Evolutionary conservation across 257 asterid genomes (phyloP).

Genomic region (Solanum dulcamara): DNA sequence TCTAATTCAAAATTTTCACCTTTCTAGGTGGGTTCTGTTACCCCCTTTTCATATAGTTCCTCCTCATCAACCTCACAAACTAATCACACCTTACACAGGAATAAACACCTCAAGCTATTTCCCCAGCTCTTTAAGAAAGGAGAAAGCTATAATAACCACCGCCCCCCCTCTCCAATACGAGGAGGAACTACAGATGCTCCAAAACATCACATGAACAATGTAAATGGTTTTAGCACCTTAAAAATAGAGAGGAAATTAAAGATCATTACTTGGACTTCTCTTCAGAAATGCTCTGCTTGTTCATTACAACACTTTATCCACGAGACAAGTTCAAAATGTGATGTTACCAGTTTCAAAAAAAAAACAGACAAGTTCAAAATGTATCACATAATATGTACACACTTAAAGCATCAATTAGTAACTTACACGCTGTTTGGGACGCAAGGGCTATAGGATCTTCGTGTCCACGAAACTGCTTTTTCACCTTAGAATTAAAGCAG

Average conservation of each 20-base stretch:
- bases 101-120: not conserved
- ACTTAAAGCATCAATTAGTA: not conserved
- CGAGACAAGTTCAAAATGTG: not conserved
- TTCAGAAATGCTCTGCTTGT: not conserved
- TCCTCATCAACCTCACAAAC: not conserved
- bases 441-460: slow-evolving; percentile 84
- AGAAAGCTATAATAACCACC: not conserved
- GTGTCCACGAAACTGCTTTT: slow-evolving; percentile 72
- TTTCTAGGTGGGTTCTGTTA: not conserved
- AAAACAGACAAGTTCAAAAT: not conserved
- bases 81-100: not conserved
- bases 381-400: not conserved
- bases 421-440: slow-evolving; percentile 91
- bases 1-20: not conserved
- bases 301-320: not conserved
- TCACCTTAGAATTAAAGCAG: slow-evolving; percentile 69
- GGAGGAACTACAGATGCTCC: not conserved
- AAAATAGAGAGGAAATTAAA: not conserved
- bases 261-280: not conserved
- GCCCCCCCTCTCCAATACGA: not conserved
- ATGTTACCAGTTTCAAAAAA: too few species aligned
- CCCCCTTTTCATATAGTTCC: not conserved
- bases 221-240: not conserved
- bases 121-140: not conserved
- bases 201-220: not conserved